Conservation (phyloP, 495 filamentous ascomycete species). For the Pseudomonodictys pantanalensis region DNA sequence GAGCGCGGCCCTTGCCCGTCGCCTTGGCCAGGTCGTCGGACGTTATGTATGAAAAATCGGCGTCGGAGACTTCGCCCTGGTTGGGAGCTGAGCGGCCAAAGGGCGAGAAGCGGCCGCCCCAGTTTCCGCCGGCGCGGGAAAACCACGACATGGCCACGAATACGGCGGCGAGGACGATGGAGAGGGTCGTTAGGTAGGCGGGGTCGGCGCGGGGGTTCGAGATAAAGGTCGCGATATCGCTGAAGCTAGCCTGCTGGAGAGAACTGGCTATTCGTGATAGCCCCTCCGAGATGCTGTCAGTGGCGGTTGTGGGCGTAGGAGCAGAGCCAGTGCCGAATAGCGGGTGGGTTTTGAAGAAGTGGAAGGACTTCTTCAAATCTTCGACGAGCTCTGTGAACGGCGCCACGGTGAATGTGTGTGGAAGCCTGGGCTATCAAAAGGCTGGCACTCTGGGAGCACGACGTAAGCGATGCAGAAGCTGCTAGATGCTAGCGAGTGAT, state of each 20-base stretch:
- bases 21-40: conserved; percentile 52
- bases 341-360: conserved; percentile 24
- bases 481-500: background rate
- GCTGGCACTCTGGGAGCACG: background rate
- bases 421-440: background rate
- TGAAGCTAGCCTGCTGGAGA: conserved; percentile 5
- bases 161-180: conserved; percentile 52
- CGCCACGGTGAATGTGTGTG: conserved; percentile 28
- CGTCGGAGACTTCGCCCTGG: conserved; percentile 60
- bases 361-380: conserved; percentile 29
- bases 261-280: conserved; percentile 2
- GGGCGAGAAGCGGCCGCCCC: conserved; percentile 47
- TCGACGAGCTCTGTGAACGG: conserved; percentile 15
- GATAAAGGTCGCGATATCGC: conserved; percentile 7
- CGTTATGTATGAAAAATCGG: conserved; percentile 79
- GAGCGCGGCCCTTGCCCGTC: background rate
- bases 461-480: conserved; percentile 17
- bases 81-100: conserved; percentile 45
- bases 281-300: background rate
- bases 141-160: conserved; percentile 63
- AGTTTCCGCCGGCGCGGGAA: conserved; percentile 50
- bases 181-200: conserved; percentile 37
- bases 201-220: conserved; percentile 27
- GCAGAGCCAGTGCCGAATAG: conserved; percentile 8
- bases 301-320: background rate